A percentile compares a stretch with the other conserved stretches of the same genome.
Conservation (phyloP, 768 basidiomycete species). For the Leccinum uliginosum region DNA sequence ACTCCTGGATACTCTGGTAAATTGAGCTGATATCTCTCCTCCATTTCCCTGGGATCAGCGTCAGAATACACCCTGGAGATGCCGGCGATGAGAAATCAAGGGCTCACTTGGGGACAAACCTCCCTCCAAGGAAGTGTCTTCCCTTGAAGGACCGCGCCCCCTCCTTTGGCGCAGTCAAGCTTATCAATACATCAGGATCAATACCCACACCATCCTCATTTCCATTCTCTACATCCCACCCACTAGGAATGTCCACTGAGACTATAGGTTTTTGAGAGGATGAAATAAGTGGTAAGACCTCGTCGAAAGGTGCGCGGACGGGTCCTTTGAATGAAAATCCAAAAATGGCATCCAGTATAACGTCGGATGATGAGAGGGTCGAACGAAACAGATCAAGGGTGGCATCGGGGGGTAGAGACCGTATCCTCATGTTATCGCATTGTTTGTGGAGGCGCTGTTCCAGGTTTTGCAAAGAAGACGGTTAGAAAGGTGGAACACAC, state of each 20-base stretch:
- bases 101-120: constrained; percentile 85
- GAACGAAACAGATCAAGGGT: constrained; percentile 43
- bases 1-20: constrained; percentile 76
- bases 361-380: constrained; percentile 60
- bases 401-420: constrained; percentile 52
- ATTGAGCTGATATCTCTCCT: constrained; percentile 71
- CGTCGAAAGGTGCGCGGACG: constrained; percentile 82
- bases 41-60: constrained; percentile 49
- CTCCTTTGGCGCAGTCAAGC: constrained; percentile 91
- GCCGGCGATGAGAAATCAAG: not conserved
- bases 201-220: constrained; percentile 49
- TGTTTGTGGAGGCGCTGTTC: constrained; percentile 74
- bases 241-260: constrained; percentile 93
- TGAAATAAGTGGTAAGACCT: constrained; percentile 62
- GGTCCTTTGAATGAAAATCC: constrained; percentile 97
- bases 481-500: not conserved
- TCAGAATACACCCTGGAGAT: constrained; percentile 1
- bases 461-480: not conserved
- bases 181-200: constrained; percentile 76
- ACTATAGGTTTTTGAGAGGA: constrained; percentile 74
- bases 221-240: constrained; percentile 93
- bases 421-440: constrained; percentile 86
- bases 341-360: constrained; percentile 94
- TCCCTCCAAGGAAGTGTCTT: constrained; percentile 87
- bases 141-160: constrained; percentile 77